Conservation (phyloP, 192 early-diverging fungal genomes). For the Coemansia sp. region DNA sequence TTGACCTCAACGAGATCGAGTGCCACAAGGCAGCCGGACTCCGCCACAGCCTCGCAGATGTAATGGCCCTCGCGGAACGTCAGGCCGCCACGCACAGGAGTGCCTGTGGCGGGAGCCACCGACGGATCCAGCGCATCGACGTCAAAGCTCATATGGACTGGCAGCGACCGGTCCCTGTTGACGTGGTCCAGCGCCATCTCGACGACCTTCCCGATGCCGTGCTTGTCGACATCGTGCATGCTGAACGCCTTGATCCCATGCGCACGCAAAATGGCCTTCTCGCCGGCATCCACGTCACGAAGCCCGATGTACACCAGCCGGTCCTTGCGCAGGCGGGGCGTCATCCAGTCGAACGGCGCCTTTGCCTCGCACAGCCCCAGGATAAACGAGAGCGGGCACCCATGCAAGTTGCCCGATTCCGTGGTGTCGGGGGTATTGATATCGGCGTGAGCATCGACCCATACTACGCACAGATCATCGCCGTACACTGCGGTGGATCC, state of each 20-base stretch:
- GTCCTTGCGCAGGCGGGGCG: constrained; percentile 68
- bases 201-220: constrained; percentile 89
- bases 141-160: constrained; percentile 92
- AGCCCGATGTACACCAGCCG: constrained; percentile 94
- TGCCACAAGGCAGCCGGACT: constrained; percentile 86
- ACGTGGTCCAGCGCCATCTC: constrained; percentile 92
- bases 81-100: constrained; percentile 91
- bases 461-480: constrained; percentile 82
- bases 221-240: constrained; percentile 95
- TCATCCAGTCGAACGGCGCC: constrained; percentile 75
- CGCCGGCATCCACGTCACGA: constrained; percentile 87
- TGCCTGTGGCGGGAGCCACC: constrained; percentile 93
- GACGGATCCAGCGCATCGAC: constrained; percentile 95
- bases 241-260: constrained; percentile 90
- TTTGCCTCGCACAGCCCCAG: constrained; percentile 68
- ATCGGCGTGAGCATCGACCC: constrained; percentile 95
- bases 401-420: constrained; percentile 90
- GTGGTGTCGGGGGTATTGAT: constrained; percentile 92
- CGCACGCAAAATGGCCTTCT: constrained; percentile 81
- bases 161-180: constrained; percentile 66
- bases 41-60: constrained; percentile 87
- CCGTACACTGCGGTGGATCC: constrained; percentile 75
- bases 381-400: constrained; percentile 91
- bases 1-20: constrained; percentile 97
- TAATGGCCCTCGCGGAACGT: constrained; percentile 97